These are phyloP conservation scores for Candida stauntonica DNA, from an alignment of 805 yeast genomes.

Conservation along the genomic window DNA sequence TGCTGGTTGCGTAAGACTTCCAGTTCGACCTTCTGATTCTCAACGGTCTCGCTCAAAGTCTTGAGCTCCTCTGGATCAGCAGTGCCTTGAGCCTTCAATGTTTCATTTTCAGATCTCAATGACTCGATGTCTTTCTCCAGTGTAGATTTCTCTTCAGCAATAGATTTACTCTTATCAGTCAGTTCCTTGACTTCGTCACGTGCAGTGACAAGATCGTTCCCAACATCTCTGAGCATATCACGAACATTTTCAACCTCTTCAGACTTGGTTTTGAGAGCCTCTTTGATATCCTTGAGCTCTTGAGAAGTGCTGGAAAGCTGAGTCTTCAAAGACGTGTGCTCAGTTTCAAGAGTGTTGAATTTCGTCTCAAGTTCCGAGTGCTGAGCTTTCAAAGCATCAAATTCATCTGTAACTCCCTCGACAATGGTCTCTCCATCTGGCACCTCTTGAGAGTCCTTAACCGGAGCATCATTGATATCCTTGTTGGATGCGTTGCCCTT, in stretches of 20 bases:
- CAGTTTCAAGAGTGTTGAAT: slow-evolving; percentile 1
- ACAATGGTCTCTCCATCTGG: slow-evolving; percentile 3
- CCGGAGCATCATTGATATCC: slow-evolving; percentile 10
- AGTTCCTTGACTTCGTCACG: slow-evolving; percentile 50
- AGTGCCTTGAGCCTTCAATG: neutral
- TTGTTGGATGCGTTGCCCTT: slow-evolving; percentile 7
- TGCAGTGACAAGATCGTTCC: slow-evolving; percentile 73
- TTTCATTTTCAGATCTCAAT: slow-evolving; percentile 1
- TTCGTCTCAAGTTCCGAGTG: neutral
- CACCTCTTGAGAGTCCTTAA: slow-evolving; percentile 25
- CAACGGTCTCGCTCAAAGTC: slow-evolving; percentile 15
- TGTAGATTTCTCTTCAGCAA: slow-evolving; percentile 2
- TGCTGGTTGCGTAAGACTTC: slow-evolving; percentile 33
- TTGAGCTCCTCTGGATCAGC: slow-evolving; percentile 1
- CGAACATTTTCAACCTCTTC: slow-evolving; percentile 67
- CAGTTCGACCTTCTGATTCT: slow-evolving; percentile 24
- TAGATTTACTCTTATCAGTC: slow-evolving; percentile 6
- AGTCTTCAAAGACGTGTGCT: neutral
- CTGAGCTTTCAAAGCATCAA: neutral
- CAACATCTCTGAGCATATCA: slow-evolving; percentile 74
- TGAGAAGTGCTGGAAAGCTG: slow-evolving; percentile 4
- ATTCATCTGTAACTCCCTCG: neutral
- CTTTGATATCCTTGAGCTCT: slow-evolving; percentile 20
- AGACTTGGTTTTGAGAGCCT: slow-evolving; percentile 35
- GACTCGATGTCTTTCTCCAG: neutral